Conservation (phyloP, 2,329 filamentous ascomycete species). For the Fusarium cyanostomum region DNA sequence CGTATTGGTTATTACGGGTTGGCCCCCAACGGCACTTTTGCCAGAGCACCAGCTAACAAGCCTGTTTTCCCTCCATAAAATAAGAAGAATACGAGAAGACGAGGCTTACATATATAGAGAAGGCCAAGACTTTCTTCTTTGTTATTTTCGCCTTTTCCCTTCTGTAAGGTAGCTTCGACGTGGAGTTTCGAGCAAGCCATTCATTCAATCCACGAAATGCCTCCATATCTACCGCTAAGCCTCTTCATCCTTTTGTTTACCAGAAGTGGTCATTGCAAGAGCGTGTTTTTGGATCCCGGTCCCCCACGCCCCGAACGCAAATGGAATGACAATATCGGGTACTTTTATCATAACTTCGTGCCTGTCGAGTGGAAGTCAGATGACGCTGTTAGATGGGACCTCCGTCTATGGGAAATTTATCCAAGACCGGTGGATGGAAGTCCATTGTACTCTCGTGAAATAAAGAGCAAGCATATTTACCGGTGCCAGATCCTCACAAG, state of each 20-base stretch:
- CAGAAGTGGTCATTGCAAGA: background rate
- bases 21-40: background rate
- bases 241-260: background rate
- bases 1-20: no score
- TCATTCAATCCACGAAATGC: background rate
- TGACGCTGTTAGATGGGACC: background rate
- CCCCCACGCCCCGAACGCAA: no score
- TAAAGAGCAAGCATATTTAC: background rate
- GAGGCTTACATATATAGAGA: no score
- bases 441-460: background rate
- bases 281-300: background rate
- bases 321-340: no score
- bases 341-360: background rate
- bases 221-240: background rate
- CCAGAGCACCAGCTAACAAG: background rate
- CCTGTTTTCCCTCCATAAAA: no score
- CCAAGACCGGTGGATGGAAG: background rate
- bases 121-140: no score
- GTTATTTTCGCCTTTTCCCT: no score
- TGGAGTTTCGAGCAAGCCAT: background rate
- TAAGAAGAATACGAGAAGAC: no score
- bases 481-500: background rate
- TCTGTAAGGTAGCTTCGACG: no score
- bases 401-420: background rate
- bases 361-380: background rate